Evolutionary conservation across 495 filamentous ascomycete genomes (phyloP).

Genomic region (Neurospora tetraspora): DNA sequence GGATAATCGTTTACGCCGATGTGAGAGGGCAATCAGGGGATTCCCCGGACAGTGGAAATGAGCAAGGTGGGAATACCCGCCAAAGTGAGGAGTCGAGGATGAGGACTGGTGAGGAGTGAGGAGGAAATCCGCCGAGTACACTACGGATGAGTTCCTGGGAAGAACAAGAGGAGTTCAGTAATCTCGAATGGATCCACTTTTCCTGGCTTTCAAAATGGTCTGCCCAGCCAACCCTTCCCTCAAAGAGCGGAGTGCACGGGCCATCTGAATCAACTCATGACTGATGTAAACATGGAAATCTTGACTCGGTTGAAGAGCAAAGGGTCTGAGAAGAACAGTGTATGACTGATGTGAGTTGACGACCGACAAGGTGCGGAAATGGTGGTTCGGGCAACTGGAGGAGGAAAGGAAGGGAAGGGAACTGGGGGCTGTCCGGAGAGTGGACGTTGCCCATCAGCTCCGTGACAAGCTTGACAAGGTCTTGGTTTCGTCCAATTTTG

Average conservation of each 20-base stretch:
- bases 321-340: background rate
- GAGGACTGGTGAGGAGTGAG: background rate
- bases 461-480: background rate
- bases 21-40: background rate
- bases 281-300: background rate
- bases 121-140: background rate
- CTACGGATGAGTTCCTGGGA: background rate
- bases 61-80: background rate
- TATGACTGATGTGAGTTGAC: background rate
- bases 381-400: background rate
- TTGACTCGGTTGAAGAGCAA: background rate
- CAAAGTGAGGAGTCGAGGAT: background rate
- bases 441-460: background rate
- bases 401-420: background rate
- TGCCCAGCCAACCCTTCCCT: background rate
- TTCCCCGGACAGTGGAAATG: background rate
- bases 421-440: background rate
- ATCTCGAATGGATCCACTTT: background rate
- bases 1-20: too few relatives aligned
- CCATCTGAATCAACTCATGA: background rate
- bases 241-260: background rate
- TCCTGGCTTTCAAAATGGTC: background rate
- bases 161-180: background rate
- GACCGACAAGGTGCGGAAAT: background rate
- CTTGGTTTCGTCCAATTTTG: background rate